Evolutionary conservation across 768 basidiomycete genomes (phyloP).

Genomic region (Mrakia gelida): DNA sequence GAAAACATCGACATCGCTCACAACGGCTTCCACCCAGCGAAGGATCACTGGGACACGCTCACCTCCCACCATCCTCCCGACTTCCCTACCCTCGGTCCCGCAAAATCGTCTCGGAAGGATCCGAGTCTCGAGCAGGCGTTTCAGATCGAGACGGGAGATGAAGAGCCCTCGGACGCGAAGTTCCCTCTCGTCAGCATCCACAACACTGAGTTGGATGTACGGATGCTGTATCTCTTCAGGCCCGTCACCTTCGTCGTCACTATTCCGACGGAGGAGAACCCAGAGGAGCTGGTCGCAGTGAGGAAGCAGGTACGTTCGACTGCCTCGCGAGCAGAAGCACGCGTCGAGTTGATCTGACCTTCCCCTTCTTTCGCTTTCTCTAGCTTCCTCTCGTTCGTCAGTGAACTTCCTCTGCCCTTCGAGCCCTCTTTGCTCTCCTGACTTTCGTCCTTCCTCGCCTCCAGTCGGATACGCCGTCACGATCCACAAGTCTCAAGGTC

Average conservation of each 20-base stretch:
- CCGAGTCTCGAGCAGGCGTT: neutral
- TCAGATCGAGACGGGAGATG: neutral
- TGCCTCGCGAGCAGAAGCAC: neutral
- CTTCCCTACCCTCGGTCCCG: neutral
- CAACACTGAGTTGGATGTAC: neutral
- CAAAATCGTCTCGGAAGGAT: too few species aligned
- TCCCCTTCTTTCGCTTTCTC: neutral
- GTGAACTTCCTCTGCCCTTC: too few species aligned
- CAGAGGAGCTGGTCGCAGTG: neutral
- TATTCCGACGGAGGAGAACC: neutral
- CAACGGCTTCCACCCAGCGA: neutral
- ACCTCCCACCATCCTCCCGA: too few species aligned
- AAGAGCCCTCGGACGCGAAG: neutral
- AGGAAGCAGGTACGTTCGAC: constrained; percentile 7
- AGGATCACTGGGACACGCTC: neutral
- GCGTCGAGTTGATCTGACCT: neutral
- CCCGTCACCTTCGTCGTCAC: neutral
- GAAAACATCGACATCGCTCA: neutral
- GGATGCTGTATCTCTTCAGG: neutral
- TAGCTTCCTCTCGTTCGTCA: neutral
- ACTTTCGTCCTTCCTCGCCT: too few species aligned
- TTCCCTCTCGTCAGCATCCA: neutral
- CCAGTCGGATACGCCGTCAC: constrained; percentile 81
- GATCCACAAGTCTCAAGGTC: constrained; percentile 97
- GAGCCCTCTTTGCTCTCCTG: neutral